Conservation (phyloP, 1,284 basidiomycete genomes). For the Mycosarcoma mackinlayi region DNA sequence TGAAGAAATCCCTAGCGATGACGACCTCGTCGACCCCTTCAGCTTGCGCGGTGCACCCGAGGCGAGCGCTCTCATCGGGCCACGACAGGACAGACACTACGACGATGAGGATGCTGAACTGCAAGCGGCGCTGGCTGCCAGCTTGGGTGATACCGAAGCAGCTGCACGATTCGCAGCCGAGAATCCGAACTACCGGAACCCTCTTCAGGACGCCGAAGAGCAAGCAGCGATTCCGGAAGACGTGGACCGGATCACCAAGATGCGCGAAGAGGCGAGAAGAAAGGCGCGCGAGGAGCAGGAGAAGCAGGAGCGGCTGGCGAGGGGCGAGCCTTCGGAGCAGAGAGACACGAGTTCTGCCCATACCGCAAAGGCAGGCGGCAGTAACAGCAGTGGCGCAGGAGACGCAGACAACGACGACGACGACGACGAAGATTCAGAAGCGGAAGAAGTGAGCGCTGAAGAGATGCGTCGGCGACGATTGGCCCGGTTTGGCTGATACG, state of each 20-base stretch:
- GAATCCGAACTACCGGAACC: conserved; percentile 10
- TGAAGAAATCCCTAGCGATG: conserved; percentile 39
- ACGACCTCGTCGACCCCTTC: conserved; percentile 46
- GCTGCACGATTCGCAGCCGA: conserved; percentile 24
- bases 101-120: conserved; percentile 63
- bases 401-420: conserved; percentile 38
- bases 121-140: conserved; percentile 61
- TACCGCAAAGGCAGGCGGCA: conserved; percentile 2
- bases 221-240: conserved; percentile 46
- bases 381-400: too few species aligned
- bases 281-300: conserved; percentile 48
- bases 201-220: conserved; percentile 11
- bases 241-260: conserved; percentile 50
- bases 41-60: conserved; percentile 44
- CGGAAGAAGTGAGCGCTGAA: conserved; percentile 52
- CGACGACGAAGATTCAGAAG: conserved; percentile 51
- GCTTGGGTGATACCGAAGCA: conserved; percentile 47
- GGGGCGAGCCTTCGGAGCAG: conserved; percentile 30
- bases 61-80: conserved; percentile 46
- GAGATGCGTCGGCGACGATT: conserved; percentile 54
- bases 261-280: conserved; percentile 51
- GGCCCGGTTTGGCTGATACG: conserved; percentile 49
- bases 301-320: conserved; percentile 25
- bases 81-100: conserved; percentile 48
- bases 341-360: not conserved